Conservation (phyloP, 2,329 filamentous ascomycete species). For the Emmonsia crescens region DNA sequence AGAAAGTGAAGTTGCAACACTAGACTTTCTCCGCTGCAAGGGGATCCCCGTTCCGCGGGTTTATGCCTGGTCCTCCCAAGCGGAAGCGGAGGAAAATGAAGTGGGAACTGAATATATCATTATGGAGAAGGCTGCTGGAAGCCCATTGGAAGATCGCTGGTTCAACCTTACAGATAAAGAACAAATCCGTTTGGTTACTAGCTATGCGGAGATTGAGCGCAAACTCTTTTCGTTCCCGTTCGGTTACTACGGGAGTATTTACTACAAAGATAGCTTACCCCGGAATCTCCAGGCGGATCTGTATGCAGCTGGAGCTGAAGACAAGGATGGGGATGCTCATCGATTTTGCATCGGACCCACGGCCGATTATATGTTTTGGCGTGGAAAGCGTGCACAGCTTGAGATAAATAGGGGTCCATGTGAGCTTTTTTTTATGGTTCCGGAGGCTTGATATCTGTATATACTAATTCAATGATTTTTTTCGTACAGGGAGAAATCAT, state of each 20-base stretch:
- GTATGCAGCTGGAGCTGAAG: background rate
- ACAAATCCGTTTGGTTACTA: conserved; percentile 11
- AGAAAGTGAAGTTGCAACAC: conserved; percentile 28
- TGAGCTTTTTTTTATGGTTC: conserved; percentile 6
- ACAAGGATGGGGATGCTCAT: background rate
- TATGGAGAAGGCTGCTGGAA: conserved; percentile 26
- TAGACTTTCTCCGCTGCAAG: conserved; percentile 22
- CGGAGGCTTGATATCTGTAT: background rate
- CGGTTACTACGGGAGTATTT: conserved; percentile 14
- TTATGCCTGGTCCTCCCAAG: conserved; percentile 23
- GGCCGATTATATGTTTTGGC: conserved; percentile 19
- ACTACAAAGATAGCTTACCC: conserved; percentile 12
- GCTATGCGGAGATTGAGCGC: conserved; percentile 12
- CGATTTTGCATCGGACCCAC: conserved; percentile 8
- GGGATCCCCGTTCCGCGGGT: conserved; percentile 27
- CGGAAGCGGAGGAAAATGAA: conserved; percentile 17
- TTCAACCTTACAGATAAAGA: conserved; percentile 7
- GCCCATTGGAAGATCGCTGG: conserved; percentile 23
- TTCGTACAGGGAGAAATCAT: conserved; percentile 11
- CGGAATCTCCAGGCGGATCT: conserved; percentile 5
- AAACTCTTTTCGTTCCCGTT: conserved; percentile 13
- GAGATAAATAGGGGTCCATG: conserved; percentile 15
- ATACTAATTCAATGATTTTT: background rate
- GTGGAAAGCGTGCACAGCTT: conserved; percentile 11
- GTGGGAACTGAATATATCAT: conserved; percentile 32